These are phyloP conservation scores for Eryngium alpinum DNA, from an alignment of 140 eudicot genomes.

Conservation along the genomic window DNA sequence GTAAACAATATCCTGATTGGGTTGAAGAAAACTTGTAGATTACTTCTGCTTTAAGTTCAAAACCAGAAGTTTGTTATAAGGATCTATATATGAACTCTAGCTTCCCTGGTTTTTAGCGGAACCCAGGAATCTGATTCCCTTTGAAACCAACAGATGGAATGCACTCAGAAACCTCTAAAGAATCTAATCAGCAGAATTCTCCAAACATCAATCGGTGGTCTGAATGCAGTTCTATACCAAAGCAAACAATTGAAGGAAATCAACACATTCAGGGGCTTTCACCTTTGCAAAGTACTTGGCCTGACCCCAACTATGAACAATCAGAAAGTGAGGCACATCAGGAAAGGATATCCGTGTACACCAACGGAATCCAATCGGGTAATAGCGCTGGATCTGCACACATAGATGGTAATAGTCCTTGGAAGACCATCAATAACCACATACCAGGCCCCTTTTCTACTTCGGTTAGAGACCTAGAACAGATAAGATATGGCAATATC, in stretches of 20 bases:
- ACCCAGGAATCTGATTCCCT: conserved; percentile 22
- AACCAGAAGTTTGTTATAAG: conserved; percentile 22
- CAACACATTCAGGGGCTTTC: conserved; percentile 31
- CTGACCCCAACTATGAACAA: conserved; percentile 19
- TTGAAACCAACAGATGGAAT: conserved; percentile 24
- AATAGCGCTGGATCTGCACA: neutral
- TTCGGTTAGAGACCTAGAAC: conserved; percentile 5
- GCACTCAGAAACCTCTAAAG: conserved; percentile 31
- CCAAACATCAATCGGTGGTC: conserved; percentile 21
- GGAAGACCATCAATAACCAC: conserved; percentile 5
- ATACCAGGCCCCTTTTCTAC: neutral
- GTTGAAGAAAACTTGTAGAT: conserved; percentile 38
- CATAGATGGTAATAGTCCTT: neutral
- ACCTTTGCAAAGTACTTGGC: conserved; percentile 31
- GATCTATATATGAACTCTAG: conserved; percentile 24
- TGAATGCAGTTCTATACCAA: conserved; percentile 24
- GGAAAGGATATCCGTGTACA: conserved; percentile 9
- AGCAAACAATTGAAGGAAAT: conserved; percentile 26
- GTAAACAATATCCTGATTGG: conserved; percentile 30
- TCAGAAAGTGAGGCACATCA: conserved; percentile 11
- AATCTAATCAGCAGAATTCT: conserved; percentile 32
- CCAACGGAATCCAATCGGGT: conserved; percentile 13
- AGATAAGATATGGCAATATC: neutral
- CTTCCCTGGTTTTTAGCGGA: conserved; percentile 33
- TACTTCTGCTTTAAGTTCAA: conserved; percentile 25